Conservation (phyloP, 2,329 filamentous ascomycete species). For the Penicillium sp. region DNA sequence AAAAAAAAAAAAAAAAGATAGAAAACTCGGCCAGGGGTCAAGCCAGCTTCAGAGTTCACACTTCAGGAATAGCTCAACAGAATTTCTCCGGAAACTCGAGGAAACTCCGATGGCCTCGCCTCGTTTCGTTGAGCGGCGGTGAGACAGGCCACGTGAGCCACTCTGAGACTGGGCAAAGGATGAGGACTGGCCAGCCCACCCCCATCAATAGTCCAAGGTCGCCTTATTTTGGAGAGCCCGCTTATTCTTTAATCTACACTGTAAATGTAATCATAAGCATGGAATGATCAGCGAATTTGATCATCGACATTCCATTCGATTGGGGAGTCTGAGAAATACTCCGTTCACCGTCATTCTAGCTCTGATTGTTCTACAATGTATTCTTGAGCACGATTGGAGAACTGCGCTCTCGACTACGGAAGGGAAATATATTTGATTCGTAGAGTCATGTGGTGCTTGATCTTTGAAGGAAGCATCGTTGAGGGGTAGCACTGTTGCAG, state of each 20-base stretch:
- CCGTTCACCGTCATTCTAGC: neutral
- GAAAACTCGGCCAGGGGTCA: neutral
- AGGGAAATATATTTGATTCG: constrained; percentile 3
- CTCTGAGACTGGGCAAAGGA: constrained; percentile 27
- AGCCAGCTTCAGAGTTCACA: neutral
- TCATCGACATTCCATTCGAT: neutral
- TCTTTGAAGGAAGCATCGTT: neutral
- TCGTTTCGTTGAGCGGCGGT: neutral
- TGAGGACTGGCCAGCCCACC: neutral
- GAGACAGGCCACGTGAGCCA: constrained; percentile 19
- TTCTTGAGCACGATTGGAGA: constrained; percentile 10
- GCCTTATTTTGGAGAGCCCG: neutral
- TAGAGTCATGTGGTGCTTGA: neutral
- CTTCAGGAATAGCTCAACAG: neutral
- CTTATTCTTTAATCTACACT: constrained; percentile 17
- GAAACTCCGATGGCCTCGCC: constrained; percentile 18
- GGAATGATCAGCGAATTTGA: constrained; percentile 8
- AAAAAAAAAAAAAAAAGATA: neutral
- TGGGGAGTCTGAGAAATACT: neutral
- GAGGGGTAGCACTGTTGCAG: neutral
- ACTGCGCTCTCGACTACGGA: neutral
- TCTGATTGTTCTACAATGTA: neutral
- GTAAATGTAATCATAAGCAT: constrained; percentile 16
- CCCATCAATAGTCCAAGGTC: neutral
- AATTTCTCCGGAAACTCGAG: neutral